Percentiles rank a stretch among this genome's conserved stretches.
These are phyloP conservation scores for Talaromyces sp. DNA, from an alignment of 2,329 filamentous ascomycete genomes.

Conservation along the genomic window DNA sequence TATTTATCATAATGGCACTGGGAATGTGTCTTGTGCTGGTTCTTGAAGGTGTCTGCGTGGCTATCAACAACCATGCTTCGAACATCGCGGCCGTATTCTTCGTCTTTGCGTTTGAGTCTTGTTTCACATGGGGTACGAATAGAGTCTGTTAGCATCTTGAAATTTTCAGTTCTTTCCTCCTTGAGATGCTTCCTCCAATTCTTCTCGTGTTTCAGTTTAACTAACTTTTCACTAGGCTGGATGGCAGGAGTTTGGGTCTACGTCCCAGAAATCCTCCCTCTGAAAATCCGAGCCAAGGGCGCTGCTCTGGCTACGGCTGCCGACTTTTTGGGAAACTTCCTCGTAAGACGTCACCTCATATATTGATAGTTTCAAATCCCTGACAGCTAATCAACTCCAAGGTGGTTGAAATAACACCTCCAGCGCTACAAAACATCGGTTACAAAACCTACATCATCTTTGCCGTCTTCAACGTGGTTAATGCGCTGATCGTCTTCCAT, in stretches of 20 bases:
- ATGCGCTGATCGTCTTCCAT: slow-evolving; percentile 23
- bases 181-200: slow-evolving; percentile 21
- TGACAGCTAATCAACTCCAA: not conserved
- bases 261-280: slow-evolving; percentile 16
- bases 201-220: no score
- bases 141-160: slow-evolving; percentile 18
- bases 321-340: slow-evolving; percentile 17
- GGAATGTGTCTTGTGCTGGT: slow-evolving; percentile 39
- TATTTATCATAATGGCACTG: slow-evolving; percentile 32
- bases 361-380: not conserved
- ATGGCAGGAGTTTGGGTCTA: slow-evolving; percentile 31
- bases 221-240: slow-evolving; percentile 24
- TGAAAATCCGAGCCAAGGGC: slow-evolving; percentile 14
- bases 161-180: slow-evolving; percentile 22
- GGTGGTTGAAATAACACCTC: slow-evolving; percentile 57
- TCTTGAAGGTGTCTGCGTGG: slow-evolving; percentile 18
- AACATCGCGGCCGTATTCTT: slow-evolving; percentile 18
- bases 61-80: slow-evolving; percentile 11
- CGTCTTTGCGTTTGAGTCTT: slow-evolving; percentile 20
- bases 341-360: not conserved
- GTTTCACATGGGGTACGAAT: slow-evolving; percentile 23
- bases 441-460: slow-evolving; percentile 62
- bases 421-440: slow-evolving; percentile 52
- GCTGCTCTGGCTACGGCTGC: slow-evolving; percentile 10
- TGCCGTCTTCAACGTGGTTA: slow-evolving; percentile 52